Conservation (phyloP, 371 early-diverging fungal species). For the Gilbertella persicaria region DNA sequence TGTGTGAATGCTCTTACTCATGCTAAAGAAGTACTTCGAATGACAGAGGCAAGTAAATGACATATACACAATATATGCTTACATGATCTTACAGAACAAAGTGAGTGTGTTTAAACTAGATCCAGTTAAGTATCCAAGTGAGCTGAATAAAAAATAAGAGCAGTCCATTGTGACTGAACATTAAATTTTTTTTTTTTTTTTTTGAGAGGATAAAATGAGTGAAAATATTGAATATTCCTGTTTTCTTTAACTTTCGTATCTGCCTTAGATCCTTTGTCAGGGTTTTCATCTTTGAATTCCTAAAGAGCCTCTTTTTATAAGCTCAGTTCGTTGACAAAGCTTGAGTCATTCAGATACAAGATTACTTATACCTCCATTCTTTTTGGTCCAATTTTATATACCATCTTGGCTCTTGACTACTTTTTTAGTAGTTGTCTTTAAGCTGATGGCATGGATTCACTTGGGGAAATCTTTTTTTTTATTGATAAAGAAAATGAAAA, state of each 20-base stretch:
- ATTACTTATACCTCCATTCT: conserved; percentile 47
- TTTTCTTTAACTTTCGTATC: conserved; percentile 29
- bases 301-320: conserved; percentile 27
- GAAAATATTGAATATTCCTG: conserved; percentile 6
- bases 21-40: conserved; percentile 19
- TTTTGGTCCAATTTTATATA: conserved; percentile 29
- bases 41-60: conserved; percentile 13
- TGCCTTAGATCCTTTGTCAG: conserved; percentile 56
- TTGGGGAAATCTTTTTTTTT: conserved; percentile 35
- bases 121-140: conserved; percentile 20
- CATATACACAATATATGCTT: background rate
- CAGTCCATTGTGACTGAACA: no score
- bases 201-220: conserved; percentile 8
- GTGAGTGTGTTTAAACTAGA: conserved; percentile 18
- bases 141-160: no score
- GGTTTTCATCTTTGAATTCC: conserved; percentile 12
- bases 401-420: conserved; percentile 2
- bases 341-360: conserved; percentile 53
- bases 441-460: conserved; percentile 32
- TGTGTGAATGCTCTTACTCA: conserved; percentile 25
- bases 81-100: background rate
- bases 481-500: conserved; percentile 1
- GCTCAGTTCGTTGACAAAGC: conserved; percentile 45
- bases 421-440: conserved; percentile 6
- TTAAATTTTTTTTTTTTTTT: background rate